phyloP scores from a whole-genome alignment of 345 rosid species.

The Carallia brachiata region DNA sequence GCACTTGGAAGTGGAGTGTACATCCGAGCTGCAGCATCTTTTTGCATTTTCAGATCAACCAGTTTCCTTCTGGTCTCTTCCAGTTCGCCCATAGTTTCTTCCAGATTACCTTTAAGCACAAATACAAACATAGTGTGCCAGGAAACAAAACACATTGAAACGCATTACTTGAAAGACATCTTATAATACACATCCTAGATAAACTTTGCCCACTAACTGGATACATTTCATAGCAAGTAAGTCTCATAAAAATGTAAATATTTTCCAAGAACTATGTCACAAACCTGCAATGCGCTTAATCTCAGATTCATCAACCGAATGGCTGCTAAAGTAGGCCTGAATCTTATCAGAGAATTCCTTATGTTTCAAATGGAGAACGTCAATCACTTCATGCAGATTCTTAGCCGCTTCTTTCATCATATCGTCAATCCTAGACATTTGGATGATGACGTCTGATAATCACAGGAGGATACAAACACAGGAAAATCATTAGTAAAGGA shows the following conservation, averaged over 20 bases:
- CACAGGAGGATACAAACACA: neutral
- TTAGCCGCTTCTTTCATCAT: constrained; percentile 80
- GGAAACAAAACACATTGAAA: neutral
- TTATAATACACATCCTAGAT: neutral
- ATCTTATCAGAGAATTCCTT: constrained; percentile 49
- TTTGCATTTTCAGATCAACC: constrained; percentile 76
- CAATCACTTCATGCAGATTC: constrained; percentile 55
- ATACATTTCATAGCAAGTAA: neutral
- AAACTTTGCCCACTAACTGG: neutral
- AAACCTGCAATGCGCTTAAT: constrained; percentile 76
- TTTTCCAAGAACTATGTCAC: constrained; percentile 11
- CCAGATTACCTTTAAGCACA: constrained; percentile 65
- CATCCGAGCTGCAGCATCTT: constrained; percentile 63
- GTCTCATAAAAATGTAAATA: neutral
- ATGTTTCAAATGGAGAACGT: constrained; percentile 63
- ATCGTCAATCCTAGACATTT: constrained; percentile 62
- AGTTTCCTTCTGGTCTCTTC: constrained; percentile 92
- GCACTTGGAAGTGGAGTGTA: constrained; percentile 48
- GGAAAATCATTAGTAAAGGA: neutral
- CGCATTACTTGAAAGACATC: neutral
- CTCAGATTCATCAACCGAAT: constrained; percentile 64
- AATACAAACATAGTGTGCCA: constrained; percentile 20
- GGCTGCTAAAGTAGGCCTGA: constrained; percentile 45
- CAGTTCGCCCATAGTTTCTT: constrained; percentile 80
- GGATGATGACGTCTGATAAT: constrained; percentile 52